Base-by-base conservation (phyloP, 2,329 filamentous ascomycete genomes). In the Stagonosporopsis tanaceti region DNA sequence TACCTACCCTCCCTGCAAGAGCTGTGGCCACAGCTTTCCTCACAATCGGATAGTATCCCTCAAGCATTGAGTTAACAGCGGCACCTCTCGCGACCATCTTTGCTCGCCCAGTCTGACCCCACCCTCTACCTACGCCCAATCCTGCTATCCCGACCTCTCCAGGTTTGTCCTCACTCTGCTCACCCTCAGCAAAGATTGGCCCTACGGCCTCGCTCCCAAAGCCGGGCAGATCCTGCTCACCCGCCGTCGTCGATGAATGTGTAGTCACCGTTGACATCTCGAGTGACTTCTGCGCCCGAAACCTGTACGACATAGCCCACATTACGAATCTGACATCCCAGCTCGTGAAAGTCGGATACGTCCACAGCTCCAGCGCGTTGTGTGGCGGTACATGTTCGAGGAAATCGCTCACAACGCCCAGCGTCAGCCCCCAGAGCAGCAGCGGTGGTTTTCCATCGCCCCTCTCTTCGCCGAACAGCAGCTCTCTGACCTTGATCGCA, bases 321-420 rank as follows among this genome's bases (percentile, higher is more conserved):
- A 90, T 81, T 11, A 86, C 77, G 30, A 86, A 76, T 6, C 84
- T 79, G 3, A 90, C 79, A 65, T 90, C 88, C 54, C 80, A 80
- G 1, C 84, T 80, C 0, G 87, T 89, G 68, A 90, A 90, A 1
- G 86, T 90, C 0, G 88, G 88, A 66, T 89, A 89, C 28, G 82
- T 83, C 87, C 88, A 90, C 25, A 89, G 72, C 32, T 84, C 77
- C 4, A 89, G 80, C 2, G 86, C 83, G 50, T 84, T 85, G 61
- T 85, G 79, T 1, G 87, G 86, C n/a, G 87, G 87, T 4, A 90
- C 75, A 67, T 89, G 82, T 61, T 90, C 87, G 24, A 90, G 79
- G 61, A 90, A 87, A 72, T 91, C 88, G 15, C 85, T 85, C 37
- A 90, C 74, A 30, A 91, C 84, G 5, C 87, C 88, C 1, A 90